Evolutionary conservation across 2,329 filamentous ascomycete species (phyloP).

Genomic region (Chaetomium sp.): DNA sequence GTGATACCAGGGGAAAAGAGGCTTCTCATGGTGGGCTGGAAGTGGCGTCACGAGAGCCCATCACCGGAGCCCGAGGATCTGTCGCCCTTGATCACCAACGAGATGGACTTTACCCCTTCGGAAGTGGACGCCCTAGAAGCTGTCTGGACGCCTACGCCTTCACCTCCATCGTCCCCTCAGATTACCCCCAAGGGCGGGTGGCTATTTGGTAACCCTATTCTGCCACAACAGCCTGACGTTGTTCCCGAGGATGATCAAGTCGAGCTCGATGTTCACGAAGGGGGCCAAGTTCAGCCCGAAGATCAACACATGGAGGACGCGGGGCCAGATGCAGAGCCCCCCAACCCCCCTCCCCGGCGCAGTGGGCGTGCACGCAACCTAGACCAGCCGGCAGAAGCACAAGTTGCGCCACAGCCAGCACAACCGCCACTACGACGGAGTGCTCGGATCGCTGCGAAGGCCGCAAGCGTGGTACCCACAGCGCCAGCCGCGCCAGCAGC

Average conservation of each 20-base stretch:
- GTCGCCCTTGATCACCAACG: not conserved
- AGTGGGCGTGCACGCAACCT: not conserved
- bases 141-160: not conserved
- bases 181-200: not conserved
- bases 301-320: not conserved
- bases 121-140: constrained; percentile 10
- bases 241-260: not conserved
- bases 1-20: not conserved
- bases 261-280: too few species aligned
- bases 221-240: not conserved
- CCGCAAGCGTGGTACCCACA: too few species aligned
- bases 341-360: too few species aligned
- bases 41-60: constrained; percentile 11
- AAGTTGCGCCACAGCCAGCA: not conserved
- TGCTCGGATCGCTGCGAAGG: not conserved
- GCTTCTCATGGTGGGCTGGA: not conserved
- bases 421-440: constrained; percentile 8
- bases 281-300: not conserved
- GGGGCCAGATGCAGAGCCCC: too few species aligned
- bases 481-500: too few species aligned
- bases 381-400: constrained; percentile 13
- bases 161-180: not conserved
- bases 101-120: constrained; percentile 5
- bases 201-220: not conserved
- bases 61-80: constrained; percentile 7